Evolutionary conservation across 2,329 filamentous ascomycete genomes (phyloP), one percentile per base, ranked within the genome.

Genomic region (Gaeumannomyces tritici): DNA sequence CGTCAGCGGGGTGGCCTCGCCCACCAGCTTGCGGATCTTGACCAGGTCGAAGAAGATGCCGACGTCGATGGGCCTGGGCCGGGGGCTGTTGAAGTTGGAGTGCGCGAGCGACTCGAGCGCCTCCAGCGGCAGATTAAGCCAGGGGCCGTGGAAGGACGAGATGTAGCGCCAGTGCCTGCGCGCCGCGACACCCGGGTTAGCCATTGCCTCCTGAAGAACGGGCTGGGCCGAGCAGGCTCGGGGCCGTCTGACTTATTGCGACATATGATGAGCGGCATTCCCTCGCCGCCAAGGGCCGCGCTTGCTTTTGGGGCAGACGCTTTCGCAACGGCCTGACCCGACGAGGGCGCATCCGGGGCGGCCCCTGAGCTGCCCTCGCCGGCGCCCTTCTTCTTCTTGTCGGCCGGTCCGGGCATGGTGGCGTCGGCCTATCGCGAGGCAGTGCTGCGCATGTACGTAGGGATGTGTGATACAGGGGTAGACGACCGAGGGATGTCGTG

Each of bases 91-190:
- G 77, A 88, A 93, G 76, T 93, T 95, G 72, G 85, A 86, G 75
- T 91, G 86, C 62, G 90, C 90, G 60, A 95, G 83, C 60, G 83
- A 86, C 73, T 93, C 88, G 74, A 96, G 86, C 63, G 92, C 84
- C 73, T 93, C 90, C 65, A 86, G 83, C 26, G 90, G 89, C 63
- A 93, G 79, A 73, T 91, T 88, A 18, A 93, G 83, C 91, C 91
- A 95, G 67, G 89, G 87, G 28, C 90, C 91, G 71, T 93, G 88
- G 70, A 90, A 95, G 31, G 87, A 89, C 27, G 89, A 92, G 64
- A 95, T 92, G 73, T 91, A 91, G 66, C 87, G 84, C 90, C 90
- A 93, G 76, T 93, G 89, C 73, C 90, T 93, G 61, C 26, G 7
- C 21, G 42, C 18, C 42, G 24, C 42, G 42, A 51, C 42, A 51